Percentiles rank a stretch among this genome's conserved stretches.
Evolutionary conservation across 2,329 filamentous ascomycete genomes (phyloP).

Genomic region (Apiospora arundinis): DNA sequence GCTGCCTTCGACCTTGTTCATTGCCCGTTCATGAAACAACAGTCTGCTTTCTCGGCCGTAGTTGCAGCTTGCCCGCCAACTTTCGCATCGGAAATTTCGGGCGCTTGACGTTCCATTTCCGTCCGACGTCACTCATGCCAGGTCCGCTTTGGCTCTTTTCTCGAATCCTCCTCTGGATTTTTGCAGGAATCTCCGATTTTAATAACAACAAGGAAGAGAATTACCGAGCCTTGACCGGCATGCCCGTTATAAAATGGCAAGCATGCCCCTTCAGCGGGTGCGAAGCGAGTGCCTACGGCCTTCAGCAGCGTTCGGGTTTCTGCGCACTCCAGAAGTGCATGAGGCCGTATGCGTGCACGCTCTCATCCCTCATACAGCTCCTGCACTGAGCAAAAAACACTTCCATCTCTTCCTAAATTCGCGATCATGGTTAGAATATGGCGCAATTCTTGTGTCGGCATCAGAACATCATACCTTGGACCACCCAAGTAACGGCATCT

Average conservation of each 20-base stretch:
- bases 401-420: conserved; percentile 33
- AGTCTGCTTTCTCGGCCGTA: neutral
- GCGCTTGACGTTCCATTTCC: neutral
- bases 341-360: conserved; percentile 42
- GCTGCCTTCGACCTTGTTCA: neutral
- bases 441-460: neutral
- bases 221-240: neutral
- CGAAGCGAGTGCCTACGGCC: neutral
- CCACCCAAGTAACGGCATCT: conserved; percentile 48
- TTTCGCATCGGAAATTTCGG: neutral
- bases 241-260: neutral
- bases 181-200: neutral
- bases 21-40: conserved; percentile 7
- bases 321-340: conserved; percentile 53
- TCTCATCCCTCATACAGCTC: conserved; percentile 36
- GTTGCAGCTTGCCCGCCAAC: neutral
- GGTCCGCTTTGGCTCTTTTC: neutral
- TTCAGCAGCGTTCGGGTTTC: conserved; percentile 38
- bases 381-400: conserved; percentile 37
- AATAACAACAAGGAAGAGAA: neutral
- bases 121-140: neutral
- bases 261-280: neutral
- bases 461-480: conserved; percentile 25
- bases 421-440: neutral
- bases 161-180: neutral